phyloP scores from a whole-genome alignment of 1,284 basidiomycete species.

The Prillingera fragicola region DNA sequence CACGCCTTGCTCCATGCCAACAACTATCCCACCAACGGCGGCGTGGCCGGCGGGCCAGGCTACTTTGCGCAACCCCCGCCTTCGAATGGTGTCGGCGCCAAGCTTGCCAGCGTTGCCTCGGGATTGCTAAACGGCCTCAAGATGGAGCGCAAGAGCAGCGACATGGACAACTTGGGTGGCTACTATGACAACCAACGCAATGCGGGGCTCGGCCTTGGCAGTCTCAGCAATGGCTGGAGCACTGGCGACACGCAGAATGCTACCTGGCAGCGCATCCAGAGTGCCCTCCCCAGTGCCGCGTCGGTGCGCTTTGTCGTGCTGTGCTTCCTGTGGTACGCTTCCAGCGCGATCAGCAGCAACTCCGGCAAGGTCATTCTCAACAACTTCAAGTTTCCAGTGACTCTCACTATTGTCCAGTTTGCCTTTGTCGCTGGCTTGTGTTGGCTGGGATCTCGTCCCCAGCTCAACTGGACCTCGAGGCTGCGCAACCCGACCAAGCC shows the following conservation, averaged over 20 bases:
- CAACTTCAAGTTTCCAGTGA: slow-evolving; percentile 48
- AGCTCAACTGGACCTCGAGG: slow-evolving; percentile 53
- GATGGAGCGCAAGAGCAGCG: slow-evolving; percentile 10
- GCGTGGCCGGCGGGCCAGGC: slow-evolving; percentile 8
- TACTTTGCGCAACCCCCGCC: slow-evolving; percentile 7
- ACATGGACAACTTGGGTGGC: too few species aligned
- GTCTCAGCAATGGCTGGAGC: too few species aligned
- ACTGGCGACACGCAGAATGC: too few species aligned
- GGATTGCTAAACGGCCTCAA: slow-evolving; percentile 2
- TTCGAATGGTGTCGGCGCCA: neutral
- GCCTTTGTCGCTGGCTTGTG: slow-evolving; percentile 86
- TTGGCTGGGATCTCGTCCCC: slow-evolving; percentile 66
- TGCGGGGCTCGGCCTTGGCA: too few species aligned
- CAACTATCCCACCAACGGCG: neutral
- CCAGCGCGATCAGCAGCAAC: slow-evolving; percentile 48
- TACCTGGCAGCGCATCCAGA: slow-evolving; percentile 2
- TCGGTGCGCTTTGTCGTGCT: slow-evolving; percentile 44
- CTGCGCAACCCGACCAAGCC: slow-evolving; percentile 64
- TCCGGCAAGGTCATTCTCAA: slow-evolving; percentile 50
- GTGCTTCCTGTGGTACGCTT: slow-evolving; percentile 48
- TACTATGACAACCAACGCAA: too few species aligned
- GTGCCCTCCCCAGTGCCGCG: slow-evolving; percentile 24
- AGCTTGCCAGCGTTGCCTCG: slow-evolving; percentile 3
- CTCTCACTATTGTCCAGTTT: slow-evolving; percentile 94
- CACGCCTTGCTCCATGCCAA: neutral